Base-by-base conservation (phyloP, 805 yeast species). In the Osmozyma mogii region DNA sequence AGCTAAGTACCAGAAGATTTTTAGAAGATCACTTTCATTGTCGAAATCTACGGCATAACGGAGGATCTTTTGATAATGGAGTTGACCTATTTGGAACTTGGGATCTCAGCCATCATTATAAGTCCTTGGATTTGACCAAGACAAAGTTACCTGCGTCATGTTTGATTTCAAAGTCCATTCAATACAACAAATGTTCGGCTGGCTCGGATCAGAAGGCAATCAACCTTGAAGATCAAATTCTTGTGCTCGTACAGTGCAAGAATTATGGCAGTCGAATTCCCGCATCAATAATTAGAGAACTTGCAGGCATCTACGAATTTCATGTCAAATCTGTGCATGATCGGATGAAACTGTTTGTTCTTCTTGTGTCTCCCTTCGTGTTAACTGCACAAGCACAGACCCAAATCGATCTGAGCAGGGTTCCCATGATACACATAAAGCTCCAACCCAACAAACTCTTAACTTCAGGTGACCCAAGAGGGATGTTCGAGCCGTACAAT, bases 61-160 rank as follows among this genome's bases (percentile, higher is more conserved):
- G 82, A 1, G 78, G 80, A 1, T 56, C 73, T 2, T 62, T 65
- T 28, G 82, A 75, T 40, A 59, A 66, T 30, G 82, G 82, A 0
- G 54, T 75, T 4, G 82, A 75, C 43, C 45, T 75, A 4, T 44
- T 68, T 13, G 79, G 78, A 0, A 54, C 54, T 24, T 73, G 80
- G 79, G 51, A 68, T 31, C 47, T 65, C 27, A 31, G 40, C 16
- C 41, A 37, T 24, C 46, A 47, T 44, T 44, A 29, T 10, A 23
- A 25, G 4, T 18, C 31, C n/a, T 24, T 30, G 12, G 25, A 32
- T 4, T 22, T 21, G 25, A 14, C n/a, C 44, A 36, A 19, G 16
- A 17, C 15, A 21, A 26, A 12, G 13, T 22, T 21, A 10, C 23
- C 21, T 7, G 18, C 24, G 13, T 27, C 27, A 3, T 18, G 18